Conservation (phyloP, 2,329 filamentous ascomycete genomes). For the Xylariaceae sp. region DNA sequence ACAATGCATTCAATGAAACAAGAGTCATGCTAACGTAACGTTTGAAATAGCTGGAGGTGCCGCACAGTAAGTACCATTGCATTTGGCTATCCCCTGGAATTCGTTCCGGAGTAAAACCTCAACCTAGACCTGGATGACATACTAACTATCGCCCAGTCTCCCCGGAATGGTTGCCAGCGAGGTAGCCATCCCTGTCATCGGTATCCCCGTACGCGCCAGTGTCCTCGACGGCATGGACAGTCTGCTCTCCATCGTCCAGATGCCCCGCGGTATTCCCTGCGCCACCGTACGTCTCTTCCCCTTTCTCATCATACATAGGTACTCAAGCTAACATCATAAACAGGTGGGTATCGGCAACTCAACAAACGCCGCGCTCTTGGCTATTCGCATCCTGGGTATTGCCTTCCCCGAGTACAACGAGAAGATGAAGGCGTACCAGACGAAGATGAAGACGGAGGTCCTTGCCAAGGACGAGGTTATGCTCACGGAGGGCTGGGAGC, state of each 20-base stretch:
- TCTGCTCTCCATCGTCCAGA: constrained; percentile 68
- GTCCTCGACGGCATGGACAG: constrained; percentile 67
- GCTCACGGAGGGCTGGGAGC: constrained; percentile 13
- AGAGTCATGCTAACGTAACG: constrained; percentile 7
- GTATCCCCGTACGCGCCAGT: constrained; percentile 70
- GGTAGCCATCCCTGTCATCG: constrained; percentile 69
- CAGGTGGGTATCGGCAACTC: constrained; percentile 72
- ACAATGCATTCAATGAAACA: too few species aligned
- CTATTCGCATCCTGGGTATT: constrained; percentile 60
- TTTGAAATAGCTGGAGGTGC: constrained; percentile 17
- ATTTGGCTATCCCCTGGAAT: too few species aligned
- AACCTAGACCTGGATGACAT: background rate
- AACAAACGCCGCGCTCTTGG: constrained; percentile 69
- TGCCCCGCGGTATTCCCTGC: constrained; percentile 68
- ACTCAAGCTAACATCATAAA: background rate
- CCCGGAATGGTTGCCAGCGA: constrained; percentile 36
- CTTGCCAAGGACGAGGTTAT: constrained; percentile 19
- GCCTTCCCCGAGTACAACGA: constrained; percentile 51
- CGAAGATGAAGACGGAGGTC: constrained; percentile 59
- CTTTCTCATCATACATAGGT: background rate
- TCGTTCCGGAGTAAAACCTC: background rate
- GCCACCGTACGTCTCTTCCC: constrained; percentile 44
- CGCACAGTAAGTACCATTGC: constrained; percentile 16
- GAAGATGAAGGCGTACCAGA: constrained; percentile 56
- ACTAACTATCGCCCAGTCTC: background rate